phyloP scores from a whole-genome alignment of 228 moss, liverwort and hornwort species.

The Sphagnum magellanicum region DNA sequence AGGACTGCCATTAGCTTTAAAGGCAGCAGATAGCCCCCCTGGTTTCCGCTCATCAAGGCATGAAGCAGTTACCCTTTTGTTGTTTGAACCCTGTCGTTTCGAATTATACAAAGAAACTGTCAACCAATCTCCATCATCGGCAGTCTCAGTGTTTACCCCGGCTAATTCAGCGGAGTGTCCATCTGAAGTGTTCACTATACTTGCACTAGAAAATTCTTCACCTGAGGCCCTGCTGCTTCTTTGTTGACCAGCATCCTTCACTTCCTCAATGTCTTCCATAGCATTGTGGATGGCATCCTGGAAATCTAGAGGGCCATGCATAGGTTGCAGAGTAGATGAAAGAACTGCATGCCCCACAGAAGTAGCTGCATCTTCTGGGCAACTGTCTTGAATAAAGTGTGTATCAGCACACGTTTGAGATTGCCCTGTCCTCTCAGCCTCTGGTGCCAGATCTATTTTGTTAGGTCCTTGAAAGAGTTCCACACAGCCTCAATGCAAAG shows the following conservation, averaged over 20 bases:
- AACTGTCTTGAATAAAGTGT: neutral
- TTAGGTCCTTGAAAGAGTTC: too few relatives aligned
- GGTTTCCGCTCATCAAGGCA: conserved; percentile 47
- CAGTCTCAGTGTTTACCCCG: conserved; percentile 15
- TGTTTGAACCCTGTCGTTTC: conserved; percentile 62
- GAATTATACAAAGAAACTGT: conserved; percentile 35
- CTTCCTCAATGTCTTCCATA: conserved; percentile 17
- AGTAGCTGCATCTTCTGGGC: conserved; percentile 22
- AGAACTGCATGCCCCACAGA: conserved; percentile 40
- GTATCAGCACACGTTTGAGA: neutral
- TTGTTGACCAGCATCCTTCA: conserved; percentile 11
- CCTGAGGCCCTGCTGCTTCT: conserved; percentile 8
- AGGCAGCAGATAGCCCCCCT: conserved; percentile 84
- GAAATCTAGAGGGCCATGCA: conserved; percentile 12
- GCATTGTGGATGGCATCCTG: conserved; percentile 10
- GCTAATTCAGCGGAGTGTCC: conserved; percentile 19
- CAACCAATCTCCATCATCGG: conserved; percentile 74
- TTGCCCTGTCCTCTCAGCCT: neutral
- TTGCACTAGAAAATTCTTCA: conserved; percentile 8
- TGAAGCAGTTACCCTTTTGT: conserved; percentile 67
- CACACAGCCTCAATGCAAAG: too few relatives aligned
- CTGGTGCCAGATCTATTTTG: too few relatives aligned
- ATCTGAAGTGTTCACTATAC: conserved; percentile 29
- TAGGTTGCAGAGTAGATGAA: conserved; percentile 26
- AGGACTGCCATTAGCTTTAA: conserved; percentile 47